Base-by-base conservation (phyloP, 345 rosid species). In the Bruguiera gymnorhiza region DNA sequence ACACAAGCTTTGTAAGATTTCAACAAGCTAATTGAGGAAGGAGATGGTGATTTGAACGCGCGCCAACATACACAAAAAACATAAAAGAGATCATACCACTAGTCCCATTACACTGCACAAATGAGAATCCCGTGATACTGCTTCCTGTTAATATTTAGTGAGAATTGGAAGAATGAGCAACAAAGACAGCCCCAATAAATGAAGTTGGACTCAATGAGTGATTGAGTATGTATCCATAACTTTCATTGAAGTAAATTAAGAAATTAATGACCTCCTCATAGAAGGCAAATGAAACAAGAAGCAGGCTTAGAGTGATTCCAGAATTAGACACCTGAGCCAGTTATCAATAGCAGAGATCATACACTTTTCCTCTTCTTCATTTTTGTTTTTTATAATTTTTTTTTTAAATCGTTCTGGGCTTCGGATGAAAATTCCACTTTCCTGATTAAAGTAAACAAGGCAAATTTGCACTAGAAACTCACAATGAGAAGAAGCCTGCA, bases 401-500 rank as follows among this genome's bases (percentile, higher is more conserved):
- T 23, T 37, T 26, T 15, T 64, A 30, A 53, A 23, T 51, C 15
- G 16, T 30, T 60, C 19, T 29, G 52, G 13, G 23, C 50, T 27
- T 20, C 56, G 36, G 46, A n/a, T 23, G 27, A 2, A 19, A 10
- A 48, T n/a, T 60, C 20, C 31, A 9, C 32, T 61, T 21, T 21
- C 50, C 21, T 30, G 32, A 26, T 20, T 34, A 26, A 62, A 36
- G 50, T 3, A 15, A 3, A 5, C 31, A 56, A 27, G 29, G 13
- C 30, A 56, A 56, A 24, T 24, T 7, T 56, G 60, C 30, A 24
- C 6, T 56, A 48, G 43, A 50, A 57, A 46, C 76, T 71, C 58
- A 72, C 80, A 57, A 68, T 76, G 43, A 76, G 76, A 63, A 76
- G 76, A 52, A 76, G 53, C 70, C 80, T 57, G 16, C 73, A 70